These are phyloP conservation scores for Euclidium syriacum DNA, from an alignment of 345 rosid genomes.

Conservation along the genomic window DNA sequence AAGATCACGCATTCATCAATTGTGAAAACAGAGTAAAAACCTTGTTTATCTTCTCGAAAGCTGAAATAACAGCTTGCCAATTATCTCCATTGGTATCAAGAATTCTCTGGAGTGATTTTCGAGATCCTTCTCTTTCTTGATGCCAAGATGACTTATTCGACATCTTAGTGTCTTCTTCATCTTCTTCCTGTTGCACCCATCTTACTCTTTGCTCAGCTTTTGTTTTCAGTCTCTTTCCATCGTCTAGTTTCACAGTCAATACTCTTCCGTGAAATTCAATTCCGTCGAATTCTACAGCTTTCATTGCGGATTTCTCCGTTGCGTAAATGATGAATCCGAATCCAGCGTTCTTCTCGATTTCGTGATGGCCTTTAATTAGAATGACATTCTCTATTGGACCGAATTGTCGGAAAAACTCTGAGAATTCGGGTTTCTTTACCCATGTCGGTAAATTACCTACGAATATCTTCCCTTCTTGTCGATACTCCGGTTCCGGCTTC, in stretches of 20 bases:
- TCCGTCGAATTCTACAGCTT: slow-evolving; percentile 90
- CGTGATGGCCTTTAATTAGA: slow-evolving; percentile 65
- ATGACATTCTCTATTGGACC: slow-evolving; percentile 72
- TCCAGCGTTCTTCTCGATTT: slow-evolving; percentile 65
- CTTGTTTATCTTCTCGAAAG: slow-evolving; percentile 82
- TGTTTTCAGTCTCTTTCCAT: slow-evolving; percentile 66
- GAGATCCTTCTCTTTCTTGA: slow-evolving; percentile 64
- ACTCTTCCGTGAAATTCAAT: slow-evolving; percentile 86
- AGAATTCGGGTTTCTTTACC: slow-evolving; percentile 68
- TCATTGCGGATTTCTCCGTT: slow-evolving; percentile 58
- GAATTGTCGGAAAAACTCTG: slow-evolving; percentile 77
- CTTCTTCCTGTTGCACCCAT: slow-evolving; percentile 60
- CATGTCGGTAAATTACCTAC: slow-evolving; percentile 83
- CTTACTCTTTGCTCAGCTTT: slow-evolving; percentile 57
- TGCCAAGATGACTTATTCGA: slow-evolving; percentile 64
- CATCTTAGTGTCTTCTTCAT: slow-evolving; percentile 35
- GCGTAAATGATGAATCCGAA: slow-evolving; percentile 77
- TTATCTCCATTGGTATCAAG: slow-evolving; percentile 70
- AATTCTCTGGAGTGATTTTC: slow-evolving; percentile 46
- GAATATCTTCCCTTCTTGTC: slow-evolving; percentile 77
- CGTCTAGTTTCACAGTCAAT: slow-evolving; percentile 86
- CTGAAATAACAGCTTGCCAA: slow-evolving; percentile 87
- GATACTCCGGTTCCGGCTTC: slow-evolving; percentile 36
- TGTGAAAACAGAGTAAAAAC: slow-evolving; percentile 27
- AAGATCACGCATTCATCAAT: not conserved